These are phyloP conservation scores for Wickerhamiella sergipiensis DNA, from an alignment of 805 yeast genomes.

Conservation along the genomic window DNA sequence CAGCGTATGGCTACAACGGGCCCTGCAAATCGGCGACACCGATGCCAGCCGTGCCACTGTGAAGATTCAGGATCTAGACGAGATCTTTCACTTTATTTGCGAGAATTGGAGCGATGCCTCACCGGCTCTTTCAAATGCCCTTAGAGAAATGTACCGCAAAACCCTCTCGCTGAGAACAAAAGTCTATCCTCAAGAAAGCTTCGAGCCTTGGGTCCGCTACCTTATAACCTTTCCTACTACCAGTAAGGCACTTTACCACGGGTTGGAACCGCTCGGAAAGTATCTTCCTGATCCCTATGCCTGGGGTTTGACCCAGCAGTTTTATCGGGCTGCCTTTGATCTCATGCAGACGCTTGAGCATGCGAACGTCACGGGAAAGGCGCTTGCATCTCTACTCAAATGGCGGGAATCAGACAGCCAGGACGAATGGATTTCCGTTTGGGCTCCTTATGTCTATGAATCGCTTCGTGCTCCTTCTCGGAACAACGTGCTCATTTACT, in stretches of 20 bases:
- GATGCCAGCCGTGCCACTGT: not conserved
- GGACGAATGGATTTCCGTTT: constrained; percentile 3
- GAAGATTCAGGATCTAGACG: not conserved
- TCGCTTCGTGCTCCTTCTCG: constrained; percentile 3
- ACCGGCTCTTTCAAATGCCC: constrained; percentile 4
- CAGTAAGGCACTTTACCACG: constrained; percentile 7
- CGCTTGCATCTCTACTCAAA: constrained; percentile 3
- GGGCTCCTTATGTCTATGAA: constrained; percentile 5
- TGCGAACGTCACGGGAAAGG: constrained; percentile 9
- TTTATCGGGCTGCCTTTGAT: constrained; percentile 3
- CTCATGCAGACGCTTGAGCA: constrained; percentile 4
- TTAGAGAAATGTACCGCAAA: constrained; percentile 4
- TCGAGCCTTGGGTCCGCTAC: constrained; percentile 7
- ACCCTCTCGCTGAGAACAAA: not conserved
- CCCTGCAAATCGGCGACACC: constrained; percentile 1
- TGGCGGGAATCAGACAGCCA: not conserved
- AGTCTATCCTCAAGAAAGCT: constrained; percentile 1
- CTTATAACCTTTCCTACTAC: constrained; percentile 5
- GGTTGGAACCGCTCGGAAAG: constrained; percentile 7
- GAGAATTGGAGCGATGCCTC: constrained; percentile 9
- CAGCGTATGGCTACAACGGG: not conserved
- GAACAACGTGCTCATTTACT: constrained; percentile 6
- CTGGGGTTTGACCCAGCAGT: constrained; percentile 3
- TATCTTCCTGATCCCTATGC: constrained; percentile 4
- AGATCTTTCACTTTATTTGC: constrained; percentile 2